phyloP scores from a whole-genome alignment of 306 rosid genomes.

The Quercus wislizeni region DNA sequence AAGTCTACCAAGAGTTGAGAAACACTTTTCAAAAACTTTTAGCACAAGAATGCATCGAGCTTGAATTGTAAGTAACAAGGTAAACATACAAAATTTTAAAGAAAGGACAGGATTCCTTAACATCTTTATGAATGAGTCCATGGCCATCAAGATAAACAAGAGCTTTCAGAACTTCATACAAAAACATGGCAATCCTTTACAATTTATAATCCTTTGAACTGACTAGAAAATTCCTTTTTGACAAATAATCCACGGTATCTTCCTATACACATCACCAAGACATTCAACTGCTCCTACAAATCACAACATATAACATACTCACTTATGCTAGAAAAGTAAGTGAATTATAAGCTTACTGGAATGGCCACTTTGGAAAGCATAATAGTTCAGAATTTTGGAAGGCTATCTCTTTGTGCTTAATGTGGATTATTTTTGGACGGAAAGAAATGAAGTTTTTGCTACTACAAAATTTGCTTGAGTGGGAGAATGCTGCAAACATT shows the following conservation, averaged over 20 bases:
- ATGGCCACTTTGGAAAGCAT: too few relatives aligned
- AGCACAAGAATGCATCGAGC: too few relatives aligned
- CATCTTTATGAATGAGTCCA: conserved; percentile 93
- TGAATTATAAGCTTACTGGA: too few relatives aligned
- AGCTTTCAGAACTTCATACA: conserved; percentile 88
- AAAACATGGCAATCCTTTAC: conserved; percentile 63
- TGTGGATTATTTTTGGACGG: too few relatives aligned
- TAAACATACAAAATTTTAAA: neutral
- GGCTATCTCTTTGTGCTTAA: too few relatives aligned
- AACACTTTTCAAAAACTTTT: too few relatives aligned
- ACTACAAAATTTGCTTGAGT: too few relatives aligned
- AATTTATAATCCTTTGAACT: conserved; percentile 71
- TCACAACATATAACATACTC: neutral
- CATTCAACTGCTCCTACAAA: conserved; percentile 4
- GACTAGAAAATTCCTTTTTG: conserved; percentile 63
- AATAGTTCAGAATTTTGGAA: too few relatives aligned
- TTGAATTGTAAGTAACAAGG: neutral
- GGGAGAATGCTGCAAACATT: too few relatives aligned
- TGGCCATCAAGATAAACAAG: conserved; percentile 88
- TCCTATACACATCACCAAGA: conserved; percentile 23
- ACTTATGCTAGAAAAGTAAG: neutral
- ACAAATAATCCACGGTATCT: conserved; percentile 51
- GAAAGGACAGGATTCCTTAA: conserved; percentile 47
- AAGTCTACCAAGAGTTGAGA: too few relatives aligned
- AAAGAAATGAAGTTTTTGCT: too few relatives aligned